Conservation (phyloP, 208 protist species). For the Porcisia hertigi region DNA sequence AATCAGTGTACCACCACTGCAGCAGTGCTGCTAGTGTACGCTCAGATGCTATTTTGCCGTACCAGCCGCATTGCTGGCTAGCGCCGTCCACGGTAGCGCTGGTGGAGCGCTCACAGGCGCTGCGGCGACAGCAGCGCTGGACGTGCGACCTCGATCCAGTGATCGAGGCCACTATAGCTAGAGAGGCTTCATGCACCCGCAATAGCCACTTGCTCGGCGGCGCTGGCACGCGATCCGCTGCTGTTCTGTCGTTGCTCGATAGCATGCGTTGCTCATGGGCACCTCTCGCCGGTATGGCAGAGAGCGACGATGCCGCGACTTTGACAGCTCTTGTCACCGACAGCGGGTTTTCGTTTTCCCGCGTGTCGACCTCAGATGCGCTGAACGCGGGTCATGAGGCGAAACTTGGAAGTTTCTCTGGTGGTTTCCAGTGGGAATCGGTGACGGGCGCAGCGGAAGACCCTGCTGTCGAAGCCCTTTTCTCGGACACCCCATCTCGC, state of each 20-base stretch:
- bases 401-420: neutral
- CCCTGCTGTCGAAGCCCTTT: constrained; percentile 3
- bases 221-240: neutral
- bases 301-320: constrained; percentile 35
- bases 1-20: neutral
- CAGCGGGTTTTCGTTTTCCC: constrained; percentile 18
- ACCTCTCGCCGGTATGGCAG: neutral
- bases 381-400: neutral
- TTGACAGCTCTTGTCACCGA: constrained; percentile 28
- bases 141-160: constrained; percentile 70
- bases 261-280: constrained; percentile 15
- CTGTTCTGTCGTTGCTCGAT: neutral
- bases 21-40: neutral
- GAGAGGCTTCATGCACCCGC: neutral
- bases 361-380: neutral
- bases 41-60: constrained; percentile 17
- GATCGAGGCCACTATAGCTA: constrained; percentile 49
- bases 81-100: constrained; percentile 45
- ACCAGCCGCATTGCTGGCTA: constrained; percentile 56
- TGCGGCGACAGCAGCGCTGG: constrained; percentile 64
- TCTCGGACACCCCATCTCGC: neutral
- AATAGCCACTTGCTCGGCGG: neutral
- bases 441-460: neutral
- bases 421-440: constrained; percentile 2
- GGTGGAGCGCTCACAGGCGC: constrained; percentile 46